Evolutionary conservation across 768 basidiomycete genomes (phyloP).

Genomic region (Panaeolus papilionaceus): DNA sequence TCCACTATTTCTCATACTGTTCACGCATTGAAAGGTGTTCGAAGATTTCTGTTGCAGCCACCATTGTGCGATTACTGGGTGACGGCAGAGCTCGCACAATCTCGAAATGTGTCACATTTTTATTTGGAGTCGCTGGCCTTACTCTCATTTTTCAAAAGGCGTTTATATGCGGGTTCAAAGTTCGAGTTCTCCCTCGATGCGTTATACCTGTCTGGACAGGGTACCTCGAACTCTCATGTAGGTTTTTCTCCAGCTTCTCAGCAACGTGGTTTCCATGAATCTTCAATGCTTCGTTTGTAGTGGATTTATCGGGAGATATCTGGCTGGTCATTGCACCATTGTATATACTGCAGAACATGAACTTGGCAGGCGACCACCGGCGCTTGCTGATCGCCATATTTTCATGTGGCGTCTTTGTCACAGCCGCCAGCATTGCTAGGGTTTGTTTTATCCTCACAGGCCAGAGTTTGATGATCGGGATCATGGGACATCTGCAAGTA

Average conservation of each 20-base stretch:
- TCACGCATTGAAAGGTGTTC: not conserved
- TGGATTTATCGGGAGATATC: slow-evolving; percentile 29
- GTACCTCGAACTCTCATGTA: not conserved
- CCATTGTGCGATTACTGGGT: slow-evolving; percentile 29
- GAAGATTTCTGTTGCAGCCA: slow-evolving; percentile 26
- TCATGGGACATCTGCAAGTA: slow-evolving; percentile 28
- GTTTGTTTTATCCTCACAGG: slow-evolving; percentile 23
- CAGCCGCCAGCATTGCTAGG: slow-evolving; percentile 26
- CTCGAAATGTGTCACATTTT: slow-evolving; percentile 18
- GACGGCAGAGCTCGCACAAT: slow-evolving; percentile 22
- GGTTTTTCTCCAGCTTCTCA: not conserved
- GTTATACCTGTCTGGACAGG: slow-evolving; percentile 6
- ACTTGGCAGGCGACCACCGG: slow-evolving; percentile 25
- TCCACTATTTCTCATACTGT: not conserved
- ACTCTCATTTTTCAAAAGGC: slow-evolving; percentile 23
- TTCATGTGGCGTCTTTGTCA: slow-evolving; percentile 27
- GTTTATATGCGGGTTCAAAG: slow-evolving; percentile 22
- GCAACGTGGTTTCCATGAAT: not conserved
- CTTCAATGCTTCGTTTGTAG: slow-evolving; percentile 17
- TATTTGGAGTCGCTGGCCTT: slow-evolving; percentile 22
- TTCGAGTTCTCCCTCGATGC: not conserved
- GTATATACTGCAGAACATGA: slow-evolving; percentile 31
- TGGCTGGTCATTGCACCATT: slow-evolving; percentile 32
- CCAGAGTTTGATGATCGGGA: slow-evolving; percentile 8
- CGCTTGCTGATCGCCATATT: slow-evolving; percentile 32